These are phyloP conservation scores for Deinandra increscens DNA, from an alignment of 129 eudicot species.

Conservation along the genomic window DNA sequence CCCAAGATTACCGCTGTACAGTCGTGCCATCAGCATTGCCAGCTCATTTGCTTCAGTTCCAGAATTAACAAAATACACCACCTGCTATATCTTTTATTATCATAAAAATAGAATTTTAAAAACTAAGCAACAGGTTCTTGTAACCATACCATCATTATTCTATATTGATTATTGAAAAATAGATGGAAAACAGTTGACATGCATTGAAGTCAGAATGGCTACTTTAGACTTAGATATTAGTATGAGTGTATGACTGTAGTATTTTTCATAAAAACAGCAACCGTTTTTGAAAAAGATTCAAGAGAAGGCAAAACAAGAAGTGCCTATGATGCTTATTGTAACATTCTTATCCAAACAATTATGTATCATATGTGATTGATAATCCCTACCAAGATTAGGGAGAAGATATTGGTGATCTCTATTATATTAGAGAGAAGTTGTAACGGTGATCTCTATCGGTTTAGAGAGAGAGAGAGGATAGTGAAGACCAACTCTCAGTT, in stretches of 20 bases:
- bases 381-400: too few relatives aligned
- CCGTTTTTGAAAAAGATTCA: too few relatives aligned
- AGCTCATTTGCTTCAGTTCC: constrained; percentile 98
- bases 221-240: not conserved
- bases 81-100: constrained; percentile 43
- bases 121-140: not conserved
- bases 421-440: too few relatives aligned
- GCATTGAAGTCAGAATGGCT: not conserved
- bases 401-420: too few relatives aligned
- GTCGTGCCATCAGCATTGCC: constrained; percentile 88
- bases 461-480: too few relatives aligned
- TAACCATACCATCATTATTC: not conserved
- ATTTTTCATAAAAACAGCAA: not conserved
- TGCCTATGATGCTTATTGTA: not conserved
- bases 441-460: too few relatives aligned
- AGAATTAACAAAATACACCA: constrained; percentile 94
- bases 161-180: not conserved
- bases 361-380: too few relatives aligned
- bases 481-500: too few relatives aligned
- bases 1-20: constrained; percentile 85
- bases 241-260: not conserved
- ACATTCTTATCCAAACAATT: not conserved
- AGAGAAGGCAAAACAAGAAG: too few relatives aligned
- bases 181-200: not conserved
- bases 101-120: constrained; percentile 8